Conservation (phyloP, 352 stramenopile genomes). For the Globisporangium megalacanthum region DNA sequence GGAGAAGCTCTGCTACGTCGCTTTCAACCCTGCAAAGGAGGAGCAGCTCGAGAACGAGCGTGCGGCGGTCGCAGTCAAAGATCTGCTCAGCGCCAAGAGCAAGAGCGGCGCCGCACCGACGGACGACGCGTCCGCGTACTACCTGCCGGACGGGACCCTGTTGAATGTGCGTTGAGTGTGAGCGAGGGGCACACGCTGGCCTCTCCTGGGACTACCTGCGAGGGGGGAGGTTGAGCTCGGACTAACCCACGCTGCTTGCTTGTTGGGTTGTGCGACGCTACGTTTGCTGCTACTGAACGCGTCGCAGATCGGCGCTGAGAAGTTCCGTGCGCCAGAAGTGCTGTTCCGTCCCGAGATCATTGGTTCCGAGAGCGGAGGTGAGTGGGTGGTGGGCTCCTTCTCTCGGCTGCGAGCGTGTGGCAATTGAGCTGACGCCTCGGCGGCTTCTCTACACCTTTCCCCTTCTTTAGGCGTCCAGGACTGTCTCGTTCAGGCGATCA, state of each 20-base stretch:
- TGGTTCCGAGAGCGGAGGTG: no score
- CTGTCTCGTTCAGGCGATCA: conserved; percentile 72
- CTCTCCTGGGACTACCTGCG: background rate
- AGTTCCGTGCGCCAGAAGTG: conserved; percentile 93
- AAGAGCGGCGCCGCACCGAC: conserved; percentile 45
- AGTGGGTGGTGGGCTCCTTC: no score
- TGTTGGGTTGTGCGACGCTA: no score
- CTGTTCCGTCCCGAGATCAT: conserved; percentile 94
- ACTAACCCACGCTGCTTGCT: background rate
- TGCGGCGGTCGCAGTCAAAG: background rate
- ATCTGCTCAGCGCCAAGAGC: background rate
- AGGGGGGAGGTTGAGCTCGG: background rate
- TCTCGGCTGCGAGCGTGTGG: conserved; percentile 67
- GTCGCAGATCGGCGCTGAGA: conserved; percentile 91
- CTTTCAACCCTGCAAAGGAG: conserved; percentile 92
- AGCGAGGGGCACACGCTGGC: no score
- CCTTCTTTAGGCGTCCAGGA: conserved; percentile 88
- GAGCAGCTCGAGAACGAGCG: conserved; percentile 93
- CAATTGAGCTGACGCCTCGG: background rate
- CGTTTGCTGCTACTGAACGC: no score
- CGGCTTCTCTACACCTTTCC: conserved; percentile 2
- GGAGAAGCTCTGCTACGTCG: conserved; percentile 96
- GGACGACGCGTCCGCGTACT: conserved; percentile 66
- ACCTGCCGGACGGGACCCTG: conserved; percentile 97
- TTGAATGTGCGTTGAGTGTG: conserved; percentile 27